Evolutionary conservation across 805 yeast genomes (phyloP).

Genomic region (Yueomyces sinensis): DNA sequence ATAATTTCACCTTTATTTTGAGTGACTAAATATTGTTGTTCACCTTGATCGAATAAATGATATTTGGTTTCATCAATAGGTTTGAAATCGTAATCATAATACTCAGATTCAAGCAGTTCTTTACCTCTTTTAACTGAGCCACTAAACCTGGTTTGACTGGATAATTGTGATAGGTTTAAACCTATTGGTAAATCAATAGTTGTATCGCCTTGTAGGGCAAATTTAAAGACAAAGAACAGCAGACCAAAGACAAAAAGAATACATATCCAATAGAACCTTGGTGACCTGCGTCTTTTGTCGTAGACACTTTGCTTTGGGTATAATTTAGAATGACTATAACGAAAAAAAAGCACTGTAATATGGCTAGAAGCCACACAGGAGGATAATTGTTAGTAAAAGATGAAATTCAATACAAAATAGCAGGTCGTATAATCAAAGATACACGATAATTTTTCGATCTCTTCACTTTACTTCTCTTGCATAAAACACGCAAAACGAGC

Average conservation of each 20-base stretch:
- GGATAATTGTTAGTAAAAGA: too few relatives aligned
- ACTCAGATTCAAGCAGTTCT: conserved; percentile 18
- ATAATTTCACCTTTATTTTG: conserved; percentile 22
- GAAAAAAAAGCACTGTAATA: too few relatives aligned
- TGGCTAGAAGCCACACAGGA: too few relatives aligned
- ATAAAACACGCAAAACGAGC: too few relatives aligned
- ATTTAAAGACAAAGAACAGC: not conserved
- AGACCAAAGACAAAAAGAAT: not conserved
- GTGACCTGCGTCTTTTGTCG: not conserved
- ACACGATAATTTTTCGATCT: too few relatives aligned
- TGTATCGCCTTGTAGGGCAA: too few relatives aligned
- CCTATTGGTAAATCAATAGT: too few relatives aligned
- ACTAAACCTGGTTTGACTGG: not conserved
- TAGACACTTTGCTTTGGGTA: not conserved
- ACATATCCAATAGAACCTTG: not conserved
- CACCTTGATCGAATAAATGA: conserved; percentile 28
- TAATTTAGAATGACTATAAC: not conserved
- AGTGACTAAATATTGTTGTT: conserved; percentile 24
- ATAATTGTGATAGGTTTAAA: too few relatives aligned
- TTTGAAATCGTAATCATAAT: conserved; percentile 24
- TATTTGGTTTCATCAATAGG: conserved; percentile 22
- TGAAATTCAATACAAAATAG: too few relatives aligned
- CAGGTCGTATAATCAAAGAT: too few relatives aligned
- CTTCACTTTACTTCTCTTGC: too few relatives aligned
- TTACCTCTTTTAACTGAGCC: not conserved